Base-by-base conservation (phyloP, 2,329 filamentous ascomycete genomes). In the Colletotrichum eleusines region DNA sequence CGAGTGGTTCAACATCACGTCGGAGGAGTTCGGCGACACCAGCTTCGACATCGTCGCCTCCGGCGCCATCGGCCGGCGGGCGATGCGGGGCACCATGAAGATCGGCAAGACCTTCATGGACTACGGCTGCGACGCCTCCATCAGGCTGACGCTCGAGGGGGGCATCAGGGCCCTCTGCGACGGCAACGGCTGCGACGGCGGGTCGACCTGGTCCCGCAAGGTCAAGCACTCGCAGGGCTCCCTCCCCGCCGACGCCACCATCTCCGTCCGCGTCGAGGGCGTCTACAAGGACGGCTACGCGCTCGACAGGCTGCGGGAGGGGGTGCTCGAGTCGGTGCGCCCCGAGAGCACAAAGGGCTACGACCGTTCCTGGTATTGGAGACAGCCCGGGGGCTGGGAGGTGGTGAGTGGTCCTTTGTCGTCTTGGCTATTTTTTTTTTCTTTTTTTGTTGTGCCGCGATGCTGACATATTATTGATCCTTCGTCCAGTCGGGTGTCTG, bases 51-150 rank as follows among this genome's bases (percentile, higher is more conserved):
- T n/a, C n/a, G n/a, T n/a, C n/a, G n/a, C n/a, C n/a, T n/a, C n/a
- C n/a, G n/a, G n/a, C n/a, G n/a, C n/a, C n/a, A n/a, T n/a, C n/a
- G n/a, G n/a, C n/a, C n/a, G n/a, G n/a, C n/a, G n/a, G n/a, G n/a
- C 11, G 44, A 48, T 48, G 44, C 23, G 44, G 3, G 44, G 44
- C 5, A 48, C 44, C 44, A 48, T 48, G 44, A 48, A 23, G 12
- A 14, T 48, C 44, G 44, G 44, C 5, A 48, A 14, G n/a, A 48
- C 44, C 9, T 23, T 23, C 44, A 48, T 26, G 44, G 44, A 48
- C 44, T 48, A 48, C n/a, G 44, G 44, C 44, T 48, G 44, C 44
- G 44, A 48, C 11, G 44, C 44, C n/a, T 48, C 44, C 44, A 48
- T 26, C 44, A 48, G 44, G 44, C 12, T 23, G 44, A 48, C 44